Base-by-base conservation (phyloP, 176 grass and related monocot species). In the Triticum aestivum region DNA sequence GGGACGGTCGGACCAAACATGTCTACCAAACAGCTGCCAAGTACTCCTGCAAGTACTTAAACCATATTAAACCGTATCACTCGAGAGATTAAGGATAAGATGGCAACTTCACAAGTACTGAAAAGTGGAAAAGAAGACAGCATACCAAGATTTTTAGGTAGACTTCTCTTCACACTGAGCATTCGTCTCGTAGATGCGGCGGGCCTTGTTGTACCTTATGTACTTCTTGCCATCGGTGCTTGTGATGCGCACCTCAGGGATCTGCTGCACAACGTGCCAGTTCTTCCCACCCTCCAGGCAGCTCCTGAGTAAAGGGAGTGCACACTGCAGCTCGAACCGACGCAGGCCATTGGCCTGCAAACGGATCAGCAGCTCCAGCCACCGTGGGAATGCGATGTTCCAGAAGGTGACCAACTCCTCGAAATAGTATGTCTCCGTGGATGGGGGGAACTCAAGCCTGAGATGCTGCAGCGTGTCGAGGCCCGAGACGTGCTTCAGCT, bases 361-460 rank as follows among this genome's bases (percentile, higher is more conserved):
- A 18, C 61, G 84, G 82, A 94, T 87, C 64, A 94, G 66, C 73
- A 77, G 81, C 76, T 89, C 83, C 56, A 97, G 67, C 94, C 94
- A 97, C 71, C 83, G 80, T 5, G 94, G 94, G 65, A 97, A 94
- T 9, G 88, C 87, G 2, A 96, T 88, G 69, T 80, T 97, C 89
- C 92, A 92, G 80, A 94, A 94, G 85, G 86, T 94, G 27, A 97
- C 82, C 77, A 97, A 41, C 87, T 96, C 94, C 70, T 97, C 92
- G 5, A 94, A 92, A 74, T 91, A 92, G 81, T 92, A 97, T 30
- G 92, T 97, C 76, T 93, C 93, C 0, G 87, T 97, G 44, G 92
- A 93, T 27, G 92, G 88, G 14, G 87, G 87, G 39, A 93, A 96
- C 39, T 89, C 82, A 17, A 94, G 82, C 30, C 63, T 82, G 29